phyloP scores from a whole-genome alignment of 257 asterid species.

The Leptodermis oblonga region DNA sequence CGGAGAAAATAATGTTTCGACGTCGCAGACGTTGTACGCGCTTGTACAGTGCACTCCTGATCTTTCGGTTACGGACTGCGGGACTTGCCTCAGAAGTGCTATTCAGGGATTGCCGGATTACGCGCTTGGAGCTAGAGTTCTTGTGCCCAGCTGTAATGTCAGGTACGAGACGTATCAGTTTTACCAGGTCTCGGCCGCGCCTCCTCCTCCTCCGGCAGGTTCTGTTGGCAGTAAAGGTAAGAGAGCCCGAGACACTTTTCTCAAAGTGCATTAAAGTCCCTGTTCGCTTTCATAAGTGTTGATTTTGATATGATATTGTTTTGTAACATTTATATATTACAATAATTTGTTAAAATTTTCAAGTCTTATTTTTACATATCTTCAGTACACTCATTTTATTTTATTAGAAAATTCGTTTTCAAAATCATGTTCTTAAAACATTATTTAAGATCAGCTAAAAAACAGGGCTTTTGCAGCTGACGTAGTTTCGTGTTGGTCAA shows the following conservation, averaged over 20 bases:
- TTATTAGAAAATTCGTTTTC: too few species aligned
- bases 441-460: too few species aligned
- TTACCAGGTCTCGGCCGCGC: not conserved
- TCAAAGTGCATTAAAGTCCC: not conserved
- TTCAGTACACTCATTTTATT: too few species aligned
- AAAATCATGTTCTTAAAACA: too few species aligned
- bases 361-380: too few species aligned
- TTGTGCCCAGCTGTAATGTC: slow-evolving; percentile 17
- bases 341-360: too few species aligned
- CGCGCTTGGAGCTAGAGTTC: not conserved
- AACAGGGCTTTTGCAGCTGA: too few species aligned
- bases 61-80: not conserved
- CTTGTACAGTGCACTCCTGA: slow-evolving; percentile 27
- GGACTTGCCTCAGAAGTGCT: too few species aligned
- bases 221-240: not conserved
- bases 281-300: slow-evolving; percentile 6
- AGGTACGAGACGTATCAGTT: slow-evolving; percentile 16
- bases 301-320: too few species aligned
- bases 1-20: not conserved
- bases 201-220: slow-evolving; percentile 3
- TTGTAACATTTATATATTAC: too few species aligned
- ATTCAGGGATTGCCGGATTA: not conserved
- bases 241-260: not conserved
- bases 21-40: not conserved
- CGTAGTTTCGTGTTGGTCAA: too few species aligned